These are phyloP conservation scores for Pleurotus djamor DNA, from an alignment of 768 basidiomycete genomes.

Conservation along the genomic window DNA sequence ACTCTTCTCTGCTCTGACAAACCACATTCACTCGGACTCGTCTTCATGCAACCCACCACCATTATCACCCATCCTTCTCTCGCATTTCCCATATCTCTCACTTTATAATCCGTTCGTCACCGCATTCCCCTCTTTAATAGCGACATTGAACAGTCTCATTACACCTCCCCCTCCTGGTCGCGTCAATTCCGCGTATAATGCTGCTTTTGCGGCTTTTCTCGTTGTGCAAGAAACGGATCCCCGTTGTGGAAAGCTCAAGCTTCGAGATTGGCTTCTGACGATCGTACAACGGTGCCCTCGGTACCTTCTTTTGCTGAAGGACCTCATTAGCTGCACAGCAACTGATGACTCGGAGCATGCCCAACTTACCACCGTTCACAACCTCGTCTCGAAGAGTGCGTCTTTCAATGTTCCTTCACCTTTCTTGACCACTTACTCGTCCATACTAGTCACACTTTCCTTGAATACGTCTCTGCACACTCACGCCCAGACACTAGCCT, in stretches of 20 bases:
- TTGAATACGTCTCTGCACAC: slow-evolving; percentile 78
- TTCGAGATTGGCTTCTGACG: slow-evolving; percentile 84
- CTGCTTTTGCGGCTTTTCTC: slow-evolving; percentile 63
- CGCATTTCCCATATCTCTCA: slow-evolving; percentile 87
- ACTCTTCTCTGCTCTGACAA: slow-evolving; percentile 61
- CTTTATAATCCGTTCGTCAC: slow-evolving; percentile 86
- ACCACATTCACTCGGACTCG: slow-evolving; percentile 24
- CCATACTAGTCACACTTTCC: slow-evolving; percentile 63
- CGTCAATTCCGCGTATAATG: slow-evolving; percentile 40
- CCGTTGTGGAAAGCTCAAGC: slow-evolving; percentile 68
- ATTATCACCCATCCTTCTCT: slow-evolving; percentile 60
- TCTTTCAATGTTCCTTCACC: background rate
- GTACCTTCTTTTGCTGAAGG: slow-evolving; percentile 81
- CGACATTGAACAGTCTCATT: slow-evolving; percentile 54
- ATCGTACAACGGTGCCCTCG: slow-evolving; percentile 88
- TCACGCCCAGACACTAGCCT: slow-evolving; percentile 71
- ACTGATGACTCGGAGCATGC: slow-evolving; percentile 65
- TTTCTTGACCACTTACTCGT: background rate
- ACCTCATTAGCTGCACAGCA: slow-evolving; percentile 69
- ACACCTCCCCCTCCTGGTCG: slow-evolving; percentile 35
- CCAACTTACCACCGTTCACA: slow-evolving; percentile 56
- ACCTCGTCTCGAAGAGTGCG: slow-evolving; percentile 75
- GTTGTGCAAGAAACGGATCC: slow-evolving; percentile 64
- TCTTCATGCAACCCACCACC: slow-evolving; percentile 22
- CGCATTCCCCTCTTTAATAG: slow-evolving; percentile 66